A percentile compares a stretch with the other conserved stretches of the same genome.
These are phyloP conservation scores for Acrocalymma vagum DNA, from an alignment of 2,329 filamentous ascomycete species.

Conservation along the genomic window DNA sequence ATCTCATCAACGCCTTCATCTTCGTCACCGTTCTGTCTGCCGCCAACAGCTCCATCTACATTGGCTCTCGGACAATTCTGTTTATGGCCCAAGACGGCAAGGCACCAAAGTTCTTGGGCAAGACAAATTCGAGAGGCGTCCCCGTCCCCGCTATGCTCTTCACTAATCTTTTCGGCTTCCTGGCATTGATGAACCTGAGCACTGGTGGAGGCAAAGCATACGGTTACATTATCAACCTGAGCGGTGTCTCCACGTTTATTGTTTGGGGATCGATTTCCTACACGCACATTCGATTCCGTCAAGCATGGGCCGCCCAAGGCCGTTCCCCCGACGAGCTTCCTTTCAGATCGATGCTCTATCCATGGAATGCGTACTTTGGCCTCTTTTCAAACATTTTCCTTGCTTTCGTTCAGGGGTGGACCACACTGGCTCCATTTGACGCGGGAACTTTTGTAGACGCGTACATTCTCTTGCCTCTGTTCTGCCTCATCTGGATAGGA, in stretches of 20 bases:
- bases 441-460: constrained; percentile 61
- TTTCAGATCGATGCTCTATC: constrained; percentile 57
- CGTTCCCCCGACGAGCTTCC: constrained; percentile 54
- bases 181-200: constrained; percentile 79
- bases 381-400: constrained; percentile 60
- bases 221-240: constrained; percentile 74
- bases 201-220: constrained; percentile 73
- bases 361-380: constrained; percentile 61
- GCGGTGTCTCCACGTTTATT: constrained; percentile 74
- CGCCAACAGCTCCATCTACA: constrained; percentile 77
- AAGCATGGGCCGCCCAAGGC: constrained; percentile 61
- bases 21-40: constrained; percentile 70
- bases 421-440: constrained; percentile 61
- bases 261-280: constrained; percentile 77
- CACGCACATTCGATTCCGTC: constrained; percentile 75
- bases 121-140: constrained; percentile 71
- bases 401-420: constrained; percentile 62
- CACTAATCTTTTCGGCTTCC: constrained; percentile 73
- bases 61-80: constrained; percentile 76
- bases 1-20: constrained; percentile 74
- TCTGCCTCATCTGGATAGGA: constrained; percentile 54
- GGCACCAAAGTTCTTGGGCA: constrained; percentile 74
- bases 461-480: constrained; percentile 62
- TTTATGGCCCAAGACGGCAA: constrained; percentile 79
- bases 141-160: constrained; percentile 69